Conservation (phyloP, 1,139 yeast species). For the Eremothecium sinecaudum region DNA sequence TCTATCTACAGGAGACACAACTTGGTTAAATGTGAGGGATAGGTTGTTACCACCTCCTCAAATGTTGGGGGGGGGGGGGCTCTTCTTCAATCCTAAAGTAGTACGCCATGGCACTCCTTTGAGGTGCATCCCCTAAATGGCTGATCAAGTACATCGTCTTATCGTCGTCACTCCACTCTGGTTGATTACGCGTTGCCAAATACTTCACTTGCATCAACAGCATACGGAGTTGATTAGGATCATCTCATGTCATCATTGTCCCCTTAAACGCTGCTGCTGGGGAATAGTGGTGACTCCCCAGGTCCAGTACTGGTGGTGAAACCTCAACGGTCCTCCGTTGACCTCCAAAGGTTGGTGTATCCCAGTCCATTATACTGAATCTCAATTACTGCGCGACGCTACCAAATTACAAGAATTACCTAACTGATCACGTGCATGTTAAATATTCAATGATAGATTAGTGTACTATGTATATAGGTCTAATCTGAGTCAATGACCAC, state of each 20-base stretch:
- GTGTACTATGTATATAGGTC: not conserved
- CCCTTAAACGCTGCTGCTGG: too few relatives aligned
- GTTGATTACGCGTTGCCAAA: too few relatives aligned
- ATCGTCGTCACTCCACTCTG: constrained; percentile 1
- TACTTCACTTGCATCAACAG: too few relatives aligned
- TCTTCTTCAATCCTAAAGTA: not conserved
- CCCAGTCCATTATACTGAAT: not conserved
- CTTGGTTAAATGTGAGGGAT: not conserved
- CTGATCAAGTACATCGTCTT: not conserved
- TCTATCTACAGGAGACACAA: not conserved
- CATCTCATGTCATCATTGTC: too few relatives aligned
- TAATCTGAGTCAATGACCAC: not conserved
- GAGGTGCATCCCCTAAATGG: not conserved
- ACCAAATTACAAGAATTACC: not conserved
- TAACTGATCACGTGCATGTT: not conserved
- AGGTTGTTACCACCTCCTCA: not conserved
- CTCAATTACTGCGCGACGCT: not conserved
- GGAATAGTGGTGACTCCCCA: too few relatives aligned
- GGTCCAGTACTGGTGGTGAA: too few relatives aligned
- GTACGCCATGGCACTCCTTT: not conserved
- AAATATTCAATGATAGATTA: not conserved
- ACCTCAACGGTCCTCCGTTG: too few relatives aligned
- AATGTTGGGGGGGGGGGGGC: not conserved
- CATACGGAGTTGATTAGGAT: too few relatives aligned
- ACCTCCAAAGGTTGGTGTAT: not conserved